These are phyloP conservation scores for Penicillium frequentans DNA, from an alignment of 2,329 filamentous ascomycete genomes.

Conservation along the genomic window DNA sequence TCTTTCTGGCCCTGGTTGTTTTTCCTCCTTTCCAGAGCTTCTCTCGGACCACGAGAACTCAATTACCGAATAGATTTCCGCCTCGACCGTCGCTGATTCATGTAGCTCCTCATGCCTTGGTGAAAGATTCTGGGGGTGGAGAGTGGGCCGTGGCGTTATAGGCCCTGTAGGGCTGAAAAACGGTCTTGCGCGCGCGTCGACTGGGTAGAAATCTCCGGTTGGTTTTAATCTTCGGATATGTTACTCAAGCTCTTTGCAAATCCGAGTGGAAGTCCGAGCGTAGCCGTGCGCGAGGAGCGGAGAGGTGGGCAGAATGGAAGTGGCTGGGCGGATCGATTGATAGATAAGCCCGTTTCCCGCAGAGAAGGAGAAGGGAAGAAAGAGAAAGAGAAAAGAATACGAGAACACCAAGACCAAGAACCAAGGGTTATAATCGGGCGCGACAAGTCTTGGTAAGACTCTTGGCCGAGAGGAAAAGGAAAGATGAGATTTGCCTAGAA, in stretches of 20 bases:
- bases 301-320: neutral
- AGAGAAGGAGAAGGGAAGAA: neutral
- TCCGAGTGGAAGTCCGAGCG: neutral
- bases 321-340: neutral
- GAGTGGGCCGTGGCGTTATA: slow-evolving; percentile 6
- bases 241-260: neutral
- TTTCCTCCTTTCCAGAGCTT: neutral
- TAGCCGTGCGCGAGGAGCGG: slow-evolving; percentile 4
- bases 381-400: slow-evolving; percentile 1
- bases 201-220: neutral
- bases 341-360: neutral
- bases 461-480: slow-evolving; percentile 15
- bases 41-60: slow-evolving; percentile 9
- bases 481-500: neutral
- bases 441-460: slow-evolving; percentile 15
- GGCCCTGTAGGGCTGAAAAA: slow-evolving; percentile 18
- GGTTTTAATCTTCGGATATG: neutral
- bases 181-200: neutral
- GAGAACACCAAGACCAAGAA: slow-evolving; percentile 2
- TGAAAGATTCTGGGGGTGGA: slow-evolving; percentile 7
- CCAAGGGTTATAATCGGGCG: slow-evolving; percentile 1
- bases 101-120: slow-evolving; percentile 31
- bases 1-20: neutral
- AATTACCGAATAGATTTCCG: slow-evolving; percentile 26
- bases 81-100: slow-evolving; percentile 18